Base-by-base conservation (phyloP, 169 alveolate genomes). In the Plasmodium vivax region DNA sequence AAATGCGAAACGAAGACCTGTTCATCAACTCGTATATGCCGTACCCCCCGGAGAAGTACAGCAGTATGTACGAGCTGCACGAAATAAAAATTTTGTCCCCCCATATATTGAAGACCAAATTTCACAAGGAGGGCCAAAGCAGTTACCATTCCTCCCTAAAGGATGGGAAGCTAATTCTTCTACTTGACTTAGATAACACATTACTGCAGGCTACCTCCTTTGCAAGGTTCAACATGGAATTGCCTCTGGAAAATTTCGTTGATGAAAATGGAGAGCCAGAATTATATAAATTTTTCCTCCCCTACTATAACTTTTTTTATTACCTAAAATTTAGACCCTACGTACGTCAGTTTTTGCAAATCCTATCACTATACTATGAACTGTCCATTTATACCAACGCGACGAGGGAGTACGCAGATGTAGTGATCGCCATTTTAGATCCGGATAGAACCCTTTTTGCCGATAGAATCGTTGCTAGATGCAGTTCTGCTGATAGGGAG, bases 351-450 rank as follows among this genome's bases (percentile, higher is more conserved):
- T 98, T 98, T 83, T 92, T 98, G 81, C 97, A 95, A 62, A 96
- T 97, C 4, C 94, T 98, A 36, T 95, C 98, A 30, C 97, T 98
- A 56, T 98, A 97, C 95, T 98, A 97, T 94, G 98, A 98, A 71
- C 83, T 98, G 95, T 96, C 99, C 38, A 96, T 98, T 12, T 97
- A 98, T 95, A 98, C 99, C 5, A 97, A 98, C 92, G 99, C 99
- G 41, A 98, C 99, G 12, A 97, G 97, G 95, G 99, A 98, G 91
- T 98, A 98, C 81, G 99, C 99, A 12, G 99, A 98, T 95, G 98
- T 98, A 16, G 99, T 98, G 27, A 95, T 97, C 43, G 97, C 99
- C 19, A 98, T 98, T 14, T 82, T 98, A 75, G 99, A 98, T 94
- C 99, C 99, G 0, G 98, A 97, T 93, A 94, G 99, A 93, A 95